A percentile compares a stretch with the other conserved stretches of the same genome.
These are phyloP conservation scores for Apiospora sp. DNA, from an alignment of 2,329 filamentous ascomycete genomes.

Conservation along the genomic window DNA sequence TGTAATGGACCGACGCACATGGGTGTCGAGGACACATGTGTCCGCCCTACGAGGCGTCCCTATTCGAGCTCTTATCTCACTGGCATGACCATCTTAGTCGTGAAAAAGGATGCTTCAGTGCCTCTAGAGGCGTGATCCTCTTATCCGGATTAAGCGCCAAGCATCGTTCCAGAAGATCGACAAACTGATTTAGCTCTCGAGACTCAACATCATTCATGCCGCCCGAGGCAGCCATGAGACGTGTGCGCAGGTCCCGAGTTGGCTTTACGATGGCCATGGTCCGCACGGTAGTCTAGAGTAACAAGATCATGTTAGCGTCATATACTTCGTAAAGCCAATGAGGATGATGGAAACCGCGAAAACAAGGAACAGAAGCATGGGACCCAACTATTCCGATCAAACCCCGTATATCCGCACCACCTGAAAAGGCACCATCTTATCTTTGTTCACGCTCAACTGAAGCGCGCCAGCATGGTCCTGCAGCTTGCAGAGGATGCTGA, in stretches of 20 bases:
- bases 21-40: background rate
- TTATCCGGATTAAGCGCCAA: conserved; percentile 91
- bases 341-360: conserved; percentile 15
- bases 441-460: background rate
- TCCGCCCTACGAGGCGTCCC: background rate
- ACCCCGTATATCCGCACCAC: background rate
- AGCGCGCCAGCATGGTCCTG: background rate
- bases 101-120: conserved; percentile 90
- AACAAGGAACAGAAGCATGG: conserved; percentile 8
- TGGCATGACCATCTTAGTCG: conserved; percentile 45
- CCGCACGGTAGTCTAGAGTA: conserved; percentile 68
- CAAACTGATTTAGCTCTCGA: conserved; percentile 82
- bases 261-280: conserved; percentile 77
- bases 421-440: background rate
- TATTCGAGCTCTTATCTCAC: background rate
- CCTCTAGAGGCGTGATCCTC: conserved; percentile 85
- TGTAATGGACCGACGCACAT: background rate
- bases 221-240: conserved; percentile 76
- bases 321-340: conserved; percentile 7
- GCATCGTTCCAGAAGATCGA: conserved; percentile 88
- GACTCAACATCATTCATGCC: conserved; percentile 77
- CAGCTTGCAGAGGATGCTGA: conserved; percentile 13
- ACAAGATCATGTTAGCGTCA: conserved; percentile 30
- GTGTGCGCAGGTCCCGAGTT: conserved; percentile 80
- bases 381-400: background rate